Conservation (phyloP, 495 filamentous ascomycete species). For the Cryomyces minteri region DNA sequence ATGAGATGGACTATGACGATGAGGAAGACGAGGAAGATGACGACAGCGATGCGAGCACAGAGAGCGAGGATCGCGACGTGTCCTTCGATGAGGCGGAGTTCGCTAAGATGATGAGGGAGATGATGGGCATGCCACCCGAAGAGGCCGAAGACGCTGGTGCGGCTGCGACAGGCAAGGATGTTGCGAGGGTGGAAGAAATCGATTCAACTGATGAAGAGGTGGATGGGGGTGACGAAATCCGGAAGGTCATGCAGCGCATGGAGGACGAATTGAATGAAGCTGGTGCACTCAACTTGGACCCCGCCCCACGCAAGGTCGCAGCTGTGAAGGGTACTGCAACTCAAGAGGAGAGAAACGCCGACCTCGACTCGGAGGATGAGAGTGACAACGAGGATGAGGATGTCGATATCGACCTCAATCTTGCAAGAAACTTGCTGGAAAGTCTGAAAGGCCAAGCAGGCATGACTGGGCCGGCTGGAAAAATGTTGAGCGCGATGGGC, state of each 20-base stretch:
- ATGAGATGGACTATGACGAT: slow-evolving; percentile 49
- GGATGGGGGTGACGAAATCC: slow-evolving; percentile 52
- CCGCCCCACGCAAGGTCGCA: neutral
- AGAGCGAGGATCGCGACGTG: slow-evolving; percentile 56
- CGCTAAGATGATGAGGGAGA: slow-evolving; percentile 74
- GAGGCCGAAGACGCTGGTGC: slow-evolving; percentile 4
- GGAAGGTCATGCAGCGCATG: slow-evolving; percentile 55
- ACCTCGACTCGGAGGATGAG: slow-evolving; percentile 13
- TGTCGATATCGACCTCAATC: slow-evolving; percentile 63
- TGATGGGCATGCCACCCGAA: slow-evolving; percentile 63
- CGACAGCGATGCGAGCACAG: slow-evolving; percentile 16
- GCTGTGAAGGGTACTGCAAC: slow-evolving; percentile 1
- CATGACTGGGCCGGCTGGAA: slow-evolving; percentile 66
- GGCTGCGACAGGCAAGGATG: slow-evolving; percentile 25
- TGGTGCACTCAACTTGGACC: slow-evolving; percentile 45
- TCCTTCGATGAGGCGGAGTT: slow-evolving; percentile 79
- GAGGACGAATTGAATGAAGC: slow-evolving; percentile 62
- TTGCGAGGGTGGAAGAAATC: slow-evolving; percentile 21
- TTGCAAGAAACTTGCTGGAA: slow-evolving; percentile 83
- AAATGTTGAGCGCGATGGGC: slow-evolving; percentile 72
- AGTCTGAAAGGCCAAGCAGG: slow-evolving; percentile 80
- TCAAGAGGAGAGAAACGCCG: slow-evolving; percentile 3
- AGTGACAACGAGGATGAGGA: slow-evolving; percentile 27
- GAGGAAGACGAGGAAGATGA: slow-evolving; percentile 35
- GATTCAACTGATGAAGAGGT: slow-evolving; percentile 17